These are phyloP conservation scores for Cantharellus anzutake DNA, from an alignment of 768 basidiomycete species.

Conservation along the genomic window DNA sequence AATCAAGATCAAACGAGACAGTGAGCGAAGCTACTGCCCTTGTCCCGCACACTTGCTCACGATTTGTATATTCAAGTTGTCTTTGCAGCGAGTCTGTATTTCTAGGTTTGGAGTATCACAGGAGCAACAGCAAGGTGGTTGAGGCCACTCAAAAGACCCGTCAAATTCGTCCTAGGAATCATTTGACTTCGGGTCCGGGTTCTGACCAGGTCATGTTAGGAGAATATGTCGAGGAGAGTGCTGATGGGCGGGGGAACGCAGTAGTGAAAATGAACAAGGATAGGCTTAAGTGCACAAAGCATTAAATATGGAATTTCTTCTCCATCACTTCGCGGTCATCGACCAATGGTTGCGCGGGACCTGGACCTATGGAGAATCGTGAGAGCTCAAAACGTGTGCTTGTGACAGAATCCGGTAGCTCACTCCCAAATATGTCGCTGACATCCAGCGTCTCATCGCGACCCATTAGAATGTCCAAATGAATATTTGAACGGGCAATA, in stretches of 20 bases:
- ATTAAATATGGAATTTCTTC: background rate
- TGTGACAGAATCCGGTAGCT: conserved; percentile 11
- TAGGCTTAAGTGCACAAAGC: background rate
- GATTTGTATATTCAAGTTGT: background rate
- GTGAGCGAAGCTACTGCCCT: conserved; percentile 30
- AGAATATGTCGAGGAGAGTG: too few relatives aligned
- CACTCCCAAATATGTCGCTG: conserved; percentile 64
- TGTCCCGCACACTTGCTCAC: background rate
- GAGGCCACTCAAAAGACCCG: too few relatives aligned
- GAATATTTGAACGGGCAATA: conserved; percentile 52
- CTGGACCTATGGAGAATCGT: background rate
- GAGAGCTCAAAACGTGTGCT: background rate
- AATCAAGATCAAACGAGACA: conserved; percentile 85
- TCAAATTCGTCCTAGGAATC: too few relatives aligned
- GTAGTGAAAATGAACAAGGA: background rate
- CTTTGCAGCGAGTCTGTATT: background rate
- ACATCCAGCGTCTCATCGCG: conserved; percentile 70
- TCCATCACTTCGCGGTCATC: background rate
- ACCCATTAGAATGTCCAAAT: conserved; percentile 86
- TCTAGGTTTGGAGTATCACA: background rate
- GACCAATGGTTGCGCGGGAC: background rate
- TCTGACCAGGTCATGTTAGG: too few relatives aligned
- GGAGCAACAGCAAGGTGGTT: too few relatives aligned
- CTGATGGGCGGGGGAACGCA: too few relatives aligned
- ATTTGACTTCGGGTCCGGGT: too few relatives aligned